Percentiles rank a stretch among this genome's conserved stretches.
These are phyloP conservation scores for Bassia scoparia DNA, from an alignment of 148 eudicot genomes.

Conservation along the genomic window DNA sequence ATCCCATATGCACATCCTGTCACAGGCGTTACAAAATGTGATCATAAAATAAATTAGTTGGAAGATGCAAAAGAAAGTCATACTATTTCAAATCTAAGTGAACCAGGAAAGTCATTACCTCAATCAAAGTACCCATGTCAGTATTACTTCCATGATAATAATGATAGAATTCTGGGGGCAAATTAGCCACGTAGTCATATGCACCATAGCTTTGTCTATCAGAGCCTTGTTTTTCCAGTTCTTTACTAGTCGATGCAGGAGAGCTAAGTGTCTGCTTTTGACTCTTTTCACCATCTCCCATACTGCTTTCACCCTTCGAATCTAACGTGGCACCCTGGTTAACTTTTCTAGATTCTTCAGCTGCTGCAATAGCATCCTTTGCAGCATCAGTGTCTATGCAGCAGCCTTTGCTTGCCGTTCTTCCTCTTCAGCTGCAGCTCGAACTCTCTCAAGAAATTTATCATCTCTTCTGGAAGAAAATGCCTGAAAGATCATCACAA, in stretches of 20 bases:
- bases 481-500: constrained; percentile 48
- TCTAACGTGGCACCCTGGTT: constrained; percentile 31
- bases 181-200: constrained; percentile 62
- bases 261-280: constrained; percentile 29
- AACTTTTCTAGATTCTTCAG: constrained; percentile 60
- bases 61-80: background rate
- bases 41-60: no score
- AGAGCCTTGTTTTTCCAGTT: constrained; percentile 33
- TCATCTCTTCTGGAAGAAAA: constrained; percentile 90
- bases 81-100: background rate
- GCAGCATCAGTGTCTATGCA: constrained; percentile 73
- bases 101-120: constrained; percentile 39
- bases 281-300: constrained; percentile 29
- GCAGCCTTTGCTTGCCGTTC: constrained; percentile 80
- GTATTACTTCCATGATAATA: constrained; percentile 90
- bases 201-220: constrained; percentile 42
- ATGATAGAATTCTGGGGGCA: constrained; percentile 89
- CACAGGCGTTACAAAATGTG: background rate
- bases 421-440: constrained; percentile 91
- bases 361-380: constrained; percentile 73
- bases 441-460: constrained; percentile 78
- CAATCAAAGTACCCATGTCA: constrained; percentile 88
- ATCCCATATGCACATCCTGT: background rate
- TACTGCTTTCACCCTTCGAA: constrained; percentile 32
- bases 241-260: constrained; percentile 25